These are phyloP conservation scores for Arthrinium puccinioides DNA, from an alignment of 2,329 filamentous ascomycete species.

Conservation along the genomic window DNA sequence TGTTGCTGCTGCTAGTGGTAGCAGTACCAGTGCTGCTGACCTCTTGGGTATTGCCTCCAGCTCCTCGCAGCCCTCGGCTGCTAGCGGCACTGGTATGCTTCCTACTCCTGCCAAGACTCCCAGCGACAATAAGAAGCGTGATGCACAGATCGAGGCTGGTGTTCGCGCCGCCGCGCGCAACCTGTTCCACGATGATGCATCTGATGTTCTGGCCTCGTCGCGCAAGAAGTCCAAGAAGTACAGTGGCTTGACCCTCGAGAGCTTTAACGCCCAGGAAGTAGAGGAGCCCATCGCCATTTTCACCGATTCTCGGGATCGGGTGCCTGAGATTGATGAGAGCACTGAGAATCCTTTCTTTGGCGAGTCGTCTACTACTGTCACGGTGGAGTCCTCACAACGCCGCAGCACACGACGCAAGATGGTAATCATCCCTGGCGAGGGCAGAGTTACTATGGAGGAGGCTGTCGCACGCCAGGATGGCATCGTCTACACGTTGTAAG, in stretches of 20 bases:
- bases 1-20: conserved; percentile 34
- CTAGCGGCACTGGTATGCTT: conserved; percentile 48
- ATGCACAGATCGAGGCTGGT: conserved; percentile 40
- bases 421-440: conserved; percentile 49
- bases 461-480: conserved; percentile 62
- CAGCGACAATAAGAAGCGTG: conserved; percentile 45
- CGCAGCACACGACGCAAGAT: conserved; percentile 46
- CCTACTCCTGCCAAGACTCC: conserved; percentile 76
- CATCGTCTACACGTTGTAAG: conserved; percentile 72
- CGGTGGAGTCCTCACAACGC: conserved; percentile 35
- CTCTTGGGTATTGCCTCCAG: conserved; percentile 28
- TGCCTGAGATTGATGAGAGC: conserved; percentile 60
- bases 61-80: conserved; percentile 18
- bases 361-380: conserved; percentile 26
- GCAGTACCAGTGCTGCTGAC: conserved; percentile 33
- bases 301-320: conserved; percentile 71
- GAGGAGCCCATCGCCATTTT: conserved; percentile 63
- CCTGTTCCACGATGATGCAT: conserved; percentile 49
- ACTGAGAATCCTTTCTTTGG: conserved; percentile 67
- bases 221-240: conserved; percentile 51
- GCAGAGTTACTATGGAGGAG: conserved; percentile 53
- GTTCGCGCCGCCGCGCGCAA: conserved; percentile 51
- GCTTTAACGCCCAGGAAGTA: conserved; percentile 49
- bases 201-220: conserved; percentile 51
- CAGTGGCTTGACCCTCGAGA: conserved; percentile 45